phyloP scores from a whole-genome alignment of 2,329 filamentous ascomycete species.

The Mariannaea sp. region DNA sequence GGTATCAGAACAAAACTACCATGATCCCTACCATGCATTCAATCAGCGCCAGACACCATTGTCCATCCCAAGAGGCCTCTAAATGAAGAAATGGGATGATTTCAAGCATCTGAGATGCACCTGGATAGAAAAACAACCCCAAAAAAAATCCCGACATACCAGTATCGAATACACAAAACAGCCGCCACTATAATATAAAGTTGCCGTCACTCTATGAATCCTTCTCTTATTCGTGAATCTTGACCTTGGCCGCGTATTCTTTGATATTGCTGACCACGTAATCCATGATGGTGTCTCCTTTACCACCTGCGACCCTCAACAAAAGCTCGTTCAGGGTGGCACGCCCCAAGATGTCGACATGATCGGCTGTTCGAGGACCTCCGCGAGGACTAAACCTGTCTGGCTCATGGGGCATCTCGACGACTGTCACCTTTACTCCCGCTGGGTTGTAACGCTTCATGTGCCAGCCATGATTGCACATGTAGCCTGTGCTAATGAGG shows the following conservation, averaged over 20 bases:
- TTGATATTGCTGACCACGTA: slow-evolving; percentile 79
- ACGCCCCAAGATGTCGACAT: slow-evolving; percentile 93
- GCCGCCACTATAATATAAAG: background rate
- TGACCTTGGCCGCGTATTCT: slow-evolving; percentile 81
- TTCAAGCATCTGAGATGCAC: slow-evolving; percentile 9
- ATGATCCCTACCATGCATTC: slow-evolving; percentile 17
- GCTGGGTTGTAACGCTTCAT: slow-evolving; percentile 94
- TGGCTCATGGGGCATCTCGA: slow-evolving; percentile 96
- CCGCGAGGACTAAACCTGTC: slow-evolving; percentile 86
- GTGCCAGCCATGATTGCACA: slow-evolving; percentile 95
- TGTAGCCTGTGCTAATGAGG: slow-evolving; percentile 88
- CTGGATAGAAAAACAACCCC: too few species aligned
- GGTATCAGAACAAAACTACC: slow-evolving; percentile 30
- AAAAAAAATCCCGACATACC: background rate
- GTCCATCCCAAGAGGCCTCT: slow-evolving; percentile 13
- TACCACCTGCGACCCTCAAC: slow-evolving; percentile 81
- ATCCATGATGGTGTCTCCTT: slow-evolving; percentile 78
- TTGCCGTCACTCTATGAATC: slow-evolving; percentile 24
- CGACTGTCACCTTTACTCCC: slow-evolving; percentile 77
- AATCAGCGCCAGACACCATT: slow-evolving; percentile 33
- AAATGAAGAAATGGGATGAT: too few species aligned
- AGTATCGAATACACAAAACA: background rate
- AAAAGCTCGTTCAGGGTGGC: slow-evolving; percentile 91
- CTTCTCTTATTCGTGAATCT: slow-evolving; percentile 72
- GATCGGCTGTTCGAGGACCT: slow-evolving; percentile 76